These are phyloP conservation scores for Leccinum subgranulosum DNA, from an alignment of 768 basidiomycete genomes.

Conservation along the genomic window DNA sequence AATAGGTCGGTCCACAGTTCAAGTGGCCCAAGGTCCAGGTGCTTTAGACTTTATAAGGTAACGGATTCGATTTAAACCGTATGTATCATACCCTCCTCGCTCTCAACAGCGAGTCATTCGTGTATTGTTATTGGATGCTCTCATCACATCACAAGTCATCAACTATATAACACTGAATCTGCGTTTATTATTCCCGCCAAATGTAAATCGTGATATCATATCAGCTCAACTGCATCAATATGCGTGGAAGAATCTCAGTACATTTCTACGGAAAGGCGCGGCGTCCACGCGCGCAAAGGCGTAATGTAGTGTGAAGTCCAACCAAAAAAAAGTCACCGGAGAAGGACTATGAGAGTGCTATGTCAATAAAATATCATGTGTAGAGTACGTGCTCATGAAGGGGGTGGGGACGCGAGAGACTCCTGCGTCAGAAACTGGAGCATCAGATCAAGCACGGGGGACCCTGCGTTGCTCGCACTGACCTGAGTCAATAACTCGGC, in stretches of 20 bases:
- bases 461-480: constrained; percentile 17
- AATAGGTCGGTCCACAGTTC: constrained; percentile 53
- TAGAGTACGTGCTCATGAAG: constrained; percentile 39
- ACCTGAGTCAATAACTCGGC: constrained; percentile 67
- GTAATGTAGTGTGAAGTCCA: constrained; percentile 24
- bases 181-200: background rate
- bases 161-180: constrained; percentile 31
- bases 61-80: background rate
- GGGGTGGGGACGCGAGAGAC: constrained; percentile 70
- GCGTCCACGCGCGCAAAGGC: constrained; percentile 16
- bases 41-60: constrained; percentile 24
- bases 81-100: constrained; percentile 23
- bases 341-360: constrained; percentile 18
- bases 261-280: constrained; percentile 10
- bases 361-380: constrained; percentile 17
- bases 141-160: constrained; percentile 16
- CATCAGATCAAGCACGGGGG: constrained; percentile 28
- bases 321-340: constrained; percentile 7
- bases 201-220: constrained; percentile 21
- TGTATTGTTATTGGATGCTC: constrained; percentile 26
- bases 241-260: constrained; percentile 8
- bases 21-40: constrained; percentile 55
- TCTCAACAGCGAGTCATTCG: constrained; percentile 36
- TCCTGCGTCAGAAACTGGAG: constrained; percentile 39
- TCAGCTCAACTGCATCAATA: constrained; percentile 4